These are phyloP conservation scores for Penicillium cosmopolitanum DNA, from an alignment of 495 filamentous ascomycete species.

Conservation along the genomic window DNA sequence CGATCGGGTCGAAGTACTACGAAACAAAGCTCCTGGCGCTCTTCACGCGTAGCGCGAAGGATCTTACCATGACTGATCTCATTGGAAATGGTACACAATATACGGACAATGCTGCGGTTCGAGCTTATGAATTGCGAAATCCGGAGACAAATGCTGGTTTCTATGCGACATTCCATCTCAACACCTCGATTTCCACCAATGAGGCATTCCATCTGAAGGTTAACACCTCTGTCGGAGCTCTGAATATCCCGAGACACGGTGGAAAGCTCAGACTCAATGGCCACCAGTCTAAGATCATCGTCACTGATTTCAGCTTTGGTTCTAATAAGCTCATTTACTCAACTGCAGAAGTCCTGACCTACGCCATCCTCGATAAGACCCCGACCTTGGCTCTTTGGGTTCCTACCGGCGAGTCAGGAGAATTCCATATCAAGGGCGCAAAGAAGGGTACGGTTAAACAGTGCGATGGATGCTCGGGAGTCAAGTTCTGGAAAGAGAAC, in stretches of 20 bases:
- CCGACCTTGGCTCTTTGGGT: slow-evolving; percentile 58
- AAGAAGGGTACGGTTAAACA: slow-evolving; percentile 39
- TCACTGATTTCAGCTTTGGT: slow-evolving; percentile 60
- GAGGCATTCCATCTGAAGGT: slow-evolving; percentile 57
- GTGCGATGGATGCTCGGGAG: slow-evolving; percentile 37
- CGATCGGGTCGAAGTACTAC: slow-evolving; percentile 59
- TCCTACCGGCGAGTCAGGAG: slow-evolving; percentile 55
- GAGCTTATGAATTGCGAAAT: slow-evolving; percentile 57
- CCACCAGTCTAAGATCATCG: slow-evolving; percentile 62
- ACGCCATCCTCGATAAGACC: slow-evolving; percentile 48
- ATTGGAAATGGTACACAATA: slow-evolving; percentile 62
- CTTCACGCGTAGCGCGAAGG: slow-evolving; percentile 57
- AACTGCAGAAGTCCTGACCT: slow-evolving; percentile 62
- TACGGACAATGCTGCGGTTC: slow-evolving; percentile 50
- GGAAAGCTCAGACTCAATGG: slow-evolving; percentile 55
- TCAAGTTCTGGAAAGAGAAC: slow-evolving; percentile 40
- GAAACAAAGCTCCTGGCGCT: slow-evolving; percentile 62
- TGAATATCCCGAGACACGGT: slow-evolving; percentile 49
- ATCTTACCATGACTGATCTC: slow-evolving; percentile 56
- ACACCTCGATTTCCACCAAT: slow-evolving; percentile 46
- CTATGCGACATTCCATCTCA: slow-evolving; percentile 57
- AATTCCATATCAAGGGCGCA: slow-evolving; percentile 55
- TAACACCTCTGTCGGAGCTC: slow-evolving; percentile 55
- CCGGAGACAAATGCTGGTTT: slow-evolving; percentile 58
- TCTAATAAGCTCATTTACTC: slow-evolving; percentile 58